phyloP scores from a whole-genome alignment of 768 basidiomycete species.

The Boletus rubropictus region DNA sequence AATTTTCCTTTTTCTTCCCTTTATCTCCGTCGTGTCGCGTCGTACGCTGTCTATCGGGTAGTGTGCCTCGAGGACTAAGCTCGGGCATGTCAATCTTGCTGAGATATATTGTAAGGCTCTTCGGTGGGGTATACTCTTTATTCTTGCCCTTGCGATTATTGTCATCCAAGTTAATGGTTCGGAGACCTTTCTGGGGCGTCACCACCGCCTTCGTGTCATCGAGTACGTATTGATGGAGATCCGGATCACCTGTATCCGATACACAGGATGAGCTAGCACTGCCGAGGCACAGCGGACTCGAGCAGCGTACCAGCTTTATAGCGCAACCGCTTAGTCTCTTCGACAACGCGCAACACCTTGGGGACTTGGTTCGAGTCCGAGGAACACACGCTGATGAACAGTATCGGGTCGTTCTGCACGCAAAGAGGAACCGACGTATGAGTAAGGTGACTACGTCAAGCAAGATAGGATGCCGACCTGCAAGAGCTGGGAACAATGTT shows the following conservation, averaged over 20 bases:
- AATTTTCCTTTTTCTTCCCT: slow-evolving; percentile 10
- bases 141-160: slow-evolving; percentile 37
- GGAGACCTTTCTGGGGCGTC: slow-evolving; percentile 47
- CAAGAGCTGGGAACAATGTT: slow-evolving; percentile 58
- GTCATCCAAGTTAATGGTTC: slow-evolving; percentile 60
- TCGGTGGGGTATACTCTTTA: slow-evolving; percentile 61
- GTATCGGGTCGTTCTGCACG: slow-evolving; percentile 67
- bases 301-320: slow-evolving; percentile 58
- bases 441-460: background rate
- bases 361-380: slow-evolving; percentile 58
- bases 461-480: slow-evolving; percentile 37
- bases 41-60: background rate
- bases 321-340: slow-evolving; percentile 70
- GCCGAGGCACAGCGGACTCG: background rate
- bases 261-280: slow-evolving; percentile 25
- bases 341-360: slow-evolving; percentile 75
- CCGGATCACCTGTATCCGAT: slow-evolving; percentile 45
- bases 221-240: slow-evolving; percentile 71
- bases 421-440: background rate
- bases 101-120: slow-evolving; percentile 63
- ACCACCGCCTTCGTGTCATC: slow-evolving; percentile 46
- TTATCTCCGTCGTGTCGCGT: background rate
- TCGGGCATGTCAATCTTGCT: slow-evolving; percentile 89
- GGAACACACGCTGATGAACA: slow-evolving; percentile 72
- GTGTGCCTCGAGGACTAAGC: slow-evolving; percentile 33